phyloP scores from a whole-genome alignment of 805 yeast species.

The baker's yeast (Saccharomyces cerevisiae) region DNA sequence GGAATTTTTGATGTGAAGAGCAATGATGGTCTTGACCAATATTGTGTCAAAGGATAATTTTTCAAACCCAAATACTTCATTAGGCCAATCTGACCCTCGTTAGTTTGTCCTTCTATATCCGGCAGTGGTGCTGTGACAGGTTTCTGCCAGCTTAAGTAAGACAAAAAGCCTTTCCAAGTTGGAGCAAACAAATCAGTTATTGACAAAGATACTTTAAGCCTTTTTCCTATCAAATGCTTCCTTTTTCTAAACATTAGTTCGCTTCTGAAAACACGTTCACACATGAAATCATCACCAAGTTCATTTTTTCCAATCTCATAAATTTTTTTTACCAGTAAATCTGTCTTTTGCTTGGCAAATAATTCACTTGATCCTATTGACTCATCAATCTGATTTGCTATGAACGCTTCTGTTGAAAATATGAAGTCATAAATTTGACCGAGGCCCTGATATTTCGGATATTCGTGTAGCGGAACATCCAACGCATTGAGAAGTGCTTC shows the following conservation, averaged over 20 bases:
- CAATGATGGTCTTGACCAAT: conserved; percentile 28
- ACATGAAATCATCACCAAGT: conserved; percentile 52
- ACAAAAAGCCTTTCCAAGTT: conserved; percentile 49
- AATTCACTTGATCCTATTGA: conserved; percentile 60
- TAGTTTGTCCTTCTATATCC: conserved; percentile 2
- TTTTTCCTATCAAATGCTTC: conserved; percentile 52
- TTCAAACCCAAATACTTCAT: conserved; percentile 14
- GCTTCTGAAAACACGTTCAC: conserved; percentile 56
- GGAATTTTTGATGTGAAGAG: conserved; percentile 30
- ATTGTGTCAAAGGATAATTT: conserved; percentile 19
- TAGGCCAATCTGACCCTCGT: not conserved
- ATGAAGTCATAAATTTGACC: conserved; percentile 65
- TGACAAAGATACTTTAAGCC: conserved; percentile 52
- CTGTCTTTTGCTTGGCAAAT: conserved; percentile 55
- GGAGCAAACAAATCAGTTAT: conserved; percentile 77
- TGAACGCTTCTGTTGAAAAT: conserved; percentile 52
- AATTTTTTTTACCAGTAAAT: conserved; percentile 52
- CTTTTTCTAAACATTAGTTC: conserved; percentile 77
- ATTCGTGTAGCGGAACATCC: conserved; percentile 31
- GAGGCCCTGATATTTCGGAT: conserved; percentile 48
- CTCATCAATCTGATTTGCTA: conserved; percentile 56
- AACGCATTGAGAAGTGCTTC: conserved; percentile 45
- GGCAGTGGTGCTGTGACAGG: conserved; percentile 1
- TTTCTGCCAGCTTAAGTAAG: conserved; percentile 24
- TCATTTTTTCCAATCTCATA: conserved; percentile 51